Evolutionary conservation across 2,329 filamentous ascomycete species (phyloP).

Genomic region (Venturia oleaginea): DNA sequence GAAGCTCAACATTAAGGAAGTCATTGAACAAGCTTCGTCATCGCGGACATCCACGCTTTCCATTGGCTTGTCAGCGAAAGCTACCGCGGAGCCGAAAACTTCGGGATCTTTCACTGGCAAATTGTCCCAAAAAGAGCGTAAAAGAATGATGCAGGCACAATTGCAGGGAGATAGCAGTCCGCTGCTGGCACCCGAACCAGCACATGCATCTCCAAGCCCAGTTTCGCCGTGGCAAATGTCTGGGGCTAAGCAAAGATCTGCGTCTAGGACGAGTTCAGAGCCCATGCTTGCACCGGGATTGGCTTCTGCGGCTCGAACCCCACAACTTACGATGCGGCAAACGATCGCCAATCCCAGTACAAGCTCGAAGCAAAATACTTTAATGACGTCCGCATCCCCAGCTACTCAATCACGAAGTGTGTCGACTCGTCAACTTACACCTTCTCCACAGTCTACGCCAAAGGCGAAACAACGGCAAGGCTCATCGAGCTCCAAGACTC

Average conservation of each 20-base stretch:
- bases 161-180: constrained; percentile 20
- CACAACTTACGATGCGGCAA: constrained; percentile 52
- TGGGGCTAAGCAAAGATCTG: constrained; percentile 37
- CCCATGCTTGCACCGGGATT: constrained; percentile 24
- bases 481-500: constrained; percentile 20
- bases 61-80: constrained; percentile 39
- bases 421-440: constrained; percentile 20
- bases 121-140: constrained; percentile 86
- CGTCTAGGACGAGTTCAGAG: background rate
- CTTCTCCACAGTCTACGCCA: constrained; percentile 13
- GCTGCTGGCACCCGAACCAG: constrained; percentile 27
- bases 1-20: constrained; percentile 66
- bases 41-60: constrained; percentile 44
- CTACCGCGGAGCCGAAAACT: constrained; percentile 29
- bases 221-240: constrained; percentile 59
- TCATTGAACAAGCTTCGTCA: constrained; percentile 56
- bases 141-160: constrained; percentile 52
- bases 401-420: constrained; percentile 12
- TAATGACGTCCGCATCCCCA: constrained; percentile 14
- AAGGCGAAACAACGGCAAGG: background rate
- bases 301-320: constrained; percentile 28
- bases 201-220: constrained; percentile 19
- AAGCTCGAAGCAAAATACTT: background rate
- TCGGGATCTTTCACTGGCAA: constrained; percentile 42
- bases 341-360: constrained; percentile 42